Evolutionary conservation across 345 rosid genomes (phyloP).

Genomic region (Gossypium australe): DNA sequence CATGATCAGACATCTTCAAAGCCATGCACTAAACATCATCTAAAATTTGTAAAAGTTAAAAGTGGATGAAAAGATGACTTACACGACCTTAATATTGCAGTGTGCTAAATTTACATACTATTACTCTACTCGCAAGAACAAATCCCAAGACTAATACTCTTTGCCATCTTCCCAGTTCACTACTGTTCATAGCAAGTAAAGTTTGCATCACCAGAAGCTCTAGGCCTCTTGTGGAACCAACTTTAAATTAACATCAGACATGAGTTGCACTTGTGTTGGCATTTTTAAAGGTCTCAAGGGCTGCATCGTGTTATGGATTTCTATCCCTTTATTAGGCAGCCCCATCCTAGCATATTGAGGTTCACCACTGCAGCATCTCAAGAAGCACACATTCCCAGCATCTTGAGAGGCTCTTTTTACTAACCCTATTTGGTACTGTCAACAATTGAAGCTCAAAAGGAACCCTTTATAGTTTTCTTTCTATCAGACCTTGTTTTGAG

Average conservation of each 20-base stretch:
- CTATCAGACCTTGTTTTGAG: background rate
- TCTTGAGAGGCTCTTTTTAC: background rate
- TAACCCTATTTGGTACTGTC: background rate
- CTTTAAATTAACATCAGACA: background rate
- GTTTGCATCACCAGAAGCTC: background rate
- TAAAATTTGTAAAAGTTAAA: background rate
- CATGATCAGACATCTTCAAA: background rate
- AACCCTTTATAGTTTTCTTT: background rate
- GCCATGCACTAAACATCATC: background rate
- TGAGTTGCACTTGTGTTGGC: background rate
- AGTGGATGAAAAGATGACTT: background rate
- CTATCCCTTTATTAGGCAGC: background rate
- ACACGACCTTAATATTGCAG: background rate
- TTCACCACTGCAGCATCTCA: background rate
- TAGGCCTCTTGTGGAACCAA: background rate
- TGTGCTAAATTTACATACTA: background rate
- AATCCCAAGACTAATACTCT: background rate
- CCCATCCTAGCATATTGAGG: background rate
- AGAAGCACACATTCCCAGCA: background rate
- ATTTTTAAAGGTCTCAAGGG: background rate
- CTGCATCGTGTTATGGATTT: background rate
- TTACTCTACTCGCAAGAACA: background rate
- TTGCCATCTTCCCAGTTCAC: background rate
- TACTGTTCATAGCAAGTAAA: background rate
- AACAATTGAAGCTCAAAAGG: background rate